These are phyloP conservation scores for Cercospora sp. DNA, from an alignment of 2,329 filamentous ascomycete genomes.

Conservation along the genomic window DNA sequence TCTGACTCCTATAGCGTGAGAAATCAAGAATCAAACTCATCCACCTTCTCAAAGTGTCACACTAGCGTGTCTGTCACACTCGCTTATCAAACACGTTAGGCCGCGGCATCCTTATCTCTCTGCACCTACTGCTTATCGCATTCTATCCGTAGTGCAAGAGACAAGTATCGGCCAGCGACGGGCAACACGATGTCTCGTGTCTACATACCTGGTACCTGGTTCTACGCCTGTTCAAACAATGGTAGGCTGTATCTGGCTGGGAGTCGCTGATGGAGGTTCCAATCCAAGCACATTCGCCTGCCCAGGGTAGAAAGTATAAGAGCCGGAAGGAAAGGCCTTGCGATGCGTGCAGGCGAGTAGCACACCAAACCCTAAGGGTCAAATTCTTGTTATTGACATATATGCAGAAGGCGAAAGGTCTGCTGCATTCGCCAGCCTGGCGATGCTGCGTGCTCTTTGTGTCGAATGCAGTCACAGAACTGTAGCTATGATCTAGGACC, in stretches of 20 bases:
- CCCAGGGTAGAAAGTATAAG: constrained; percentile 29
- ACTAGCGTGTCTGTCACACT: too few relatives aligned
- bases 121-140: constrained; percentile 8
- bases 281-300: constrained; percentile 5
- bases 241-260: not conserved
- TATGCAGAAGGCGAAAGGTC: constrained; percentile 25
- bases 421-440: constrained; percentile 31
- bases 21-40: too few relatives aligned
- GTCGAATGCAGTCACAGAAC: constrained; percentile 26
- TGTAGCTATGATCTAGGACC: constrained; percentile 30
- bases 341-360: constrained; percentile 23
- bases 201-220: not conserved
- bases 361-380: too few relatives aligned
- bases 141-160: not conserved
- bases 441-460: constrained; percentile 29
- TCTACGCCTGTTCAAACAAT: not conserved
- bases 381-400: not conserved
- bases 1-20: too few relatives aligned
- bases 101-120: constrained; percentile 13
- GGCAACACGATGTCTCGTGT: constrained; percentile 12
- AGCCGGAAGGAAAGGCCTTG: constrained; percentile 30
- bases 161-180: constrained; percentile 9
- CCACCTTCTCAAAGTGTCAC: too few relatives aligned
- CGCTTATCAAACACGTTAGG: too few relatives aligned
- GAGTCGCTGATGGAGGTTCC: constrained; percentile 14